A percentile compares a stretch with the other conserved stretches of the same genome.
Evolutionary conservation across 768 basidiomycete species (phyloP).

Genomic region (Naganishia vaughanmartiniae): DNA sequence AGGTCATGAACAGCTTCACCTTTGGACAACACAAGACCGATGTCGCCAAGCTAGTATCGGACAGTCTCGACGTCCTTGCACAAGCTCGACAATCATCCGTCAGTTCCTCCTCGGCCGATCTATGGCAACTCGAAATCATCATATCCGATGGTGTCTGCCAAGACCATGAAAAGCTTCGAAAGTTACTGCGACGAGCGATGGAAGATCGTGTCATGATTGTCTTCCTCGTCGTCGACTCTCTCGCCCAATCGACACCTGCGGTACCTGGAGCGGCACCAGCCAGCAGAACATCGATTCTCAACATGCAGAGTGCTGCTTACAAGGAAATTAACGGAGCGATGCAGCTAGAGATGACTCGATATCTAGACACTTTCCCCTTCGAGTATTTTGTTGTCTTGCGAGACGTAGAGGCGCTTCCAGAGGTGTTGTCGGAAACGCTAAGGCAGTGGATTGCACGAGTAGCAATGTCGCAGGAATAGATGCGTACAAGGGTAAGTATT

Average conservation of each 20-base stretch:
- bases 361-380: slow-evolving; percentile 95
- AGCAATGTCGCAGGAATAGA: slow-evolving; percentile 34
- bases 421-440: slow-evolving; percentile 79
- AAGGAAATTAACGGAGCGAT: slow-evolving; percentile 63
- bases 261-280: slow-evolving; percentile 28
- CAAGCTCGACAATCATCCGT: slow-evolving; percentile 72
- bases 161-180: slow-evolving; percentile 80
- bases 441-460: slow-evolving; percentile 65
- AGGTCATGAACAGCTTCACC: slow-evolving; percentile 76
- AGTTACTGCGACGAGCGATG: slow-evolving; percentile 74
- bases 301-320: slow-evolving; percentile 88
- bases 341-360: slow-evolving; percentile 82
- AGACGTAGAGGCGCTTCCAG: slow-evolving; percentile 84
- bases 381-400: slow-evolving; percentile 92
- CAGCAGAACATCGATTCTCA: slow-evolving; percentile 71
- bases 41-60: slow-evolving; percentile 75
- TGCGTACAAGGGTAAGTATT: background rate
- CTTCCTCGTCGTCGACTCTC: slow-evolving; percentile 90
- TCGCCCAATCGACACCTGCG: slow-evolving; percentile 51
- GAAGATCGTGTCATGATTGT: slow-evolving; percentile 92
- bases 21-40: slow-evolving; percentile 89
- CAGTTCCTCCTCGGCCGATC: slow-evolving; percentile 62
- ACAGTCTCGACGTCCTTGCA: slow-evolving; percentile 70
- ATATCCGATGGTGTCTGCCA: slow-evolving; percentile 99
- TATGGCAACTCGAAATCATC: slow-evolving; percentile 98